These are phyloP conservation scores for Diplosphaera chodatii DNA, from an alignment of 139 green algal genomes.

Conservation along the genomic window DNA sequence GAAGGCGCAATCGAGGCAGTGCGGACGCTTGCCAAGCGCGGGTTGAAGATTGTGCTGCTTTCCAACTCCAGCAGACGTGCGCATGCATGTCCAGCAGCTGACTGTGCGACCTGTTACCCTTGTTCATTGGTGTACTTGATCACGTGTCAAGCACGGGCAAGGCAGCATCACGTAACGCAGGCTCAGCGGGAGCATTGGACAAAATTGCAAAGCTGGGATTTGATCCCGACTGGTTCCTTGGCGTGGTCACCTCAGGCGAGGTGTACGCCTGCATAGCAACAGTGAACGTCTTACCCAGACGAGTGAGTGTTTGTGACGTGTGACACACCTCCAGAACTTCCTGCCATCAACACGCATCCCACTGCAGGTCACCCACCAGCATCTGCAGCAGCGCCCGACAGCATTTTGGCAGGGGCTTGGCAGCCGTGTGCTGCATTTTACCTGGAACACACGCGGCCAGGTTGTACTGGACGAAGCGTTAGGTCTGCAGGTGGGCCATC, in stretches of 20 bases:
- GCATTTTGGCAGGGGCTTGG: constrained; percentile 56
- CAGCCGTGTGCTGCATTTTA: constrained; percentile 76
- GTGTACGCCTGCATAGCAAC: too few relatives aligned
- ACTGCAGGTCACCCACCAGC: constrained; percentile 41
- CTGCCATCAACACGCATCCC: too few relatives aligned
- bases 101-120: too few relatives aligned
- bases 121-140: too few relatives aligned
- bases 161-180: constrained; percentile 10
- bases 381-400: constrained; percentile 29
- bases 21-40: constrained; percentile 23
- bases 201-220: constrained; percentile 83
- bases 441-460: constrained; percentile 63
- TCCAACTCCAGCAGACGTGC: constrained; percentile 70
- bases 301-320: too few relatives aligned
- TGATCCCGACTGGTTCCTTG: constrained; percentile 51
- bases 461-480: constrained; percentile 55
- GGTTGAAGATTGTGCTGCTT: constrained; percentile 63
- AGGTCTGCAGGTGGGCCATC: constrained; percentile 43
- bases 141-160: too few relatives aligned
- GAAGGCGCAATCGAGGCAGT: constrained; percentile 60
- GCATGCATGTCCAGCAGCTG: too few relatives aligned
- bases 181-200: constrained; percentile 44
- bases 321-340: too few relatives aligned
- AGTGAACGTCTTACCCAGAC: too few relatives aligned
- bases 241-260: constrained; percentile 78